These are phyloP conservation scores for Pelargonium hybrid DNA, from an alignment of 441 rosid genomes.

Conservation along the genomic window DNA sequence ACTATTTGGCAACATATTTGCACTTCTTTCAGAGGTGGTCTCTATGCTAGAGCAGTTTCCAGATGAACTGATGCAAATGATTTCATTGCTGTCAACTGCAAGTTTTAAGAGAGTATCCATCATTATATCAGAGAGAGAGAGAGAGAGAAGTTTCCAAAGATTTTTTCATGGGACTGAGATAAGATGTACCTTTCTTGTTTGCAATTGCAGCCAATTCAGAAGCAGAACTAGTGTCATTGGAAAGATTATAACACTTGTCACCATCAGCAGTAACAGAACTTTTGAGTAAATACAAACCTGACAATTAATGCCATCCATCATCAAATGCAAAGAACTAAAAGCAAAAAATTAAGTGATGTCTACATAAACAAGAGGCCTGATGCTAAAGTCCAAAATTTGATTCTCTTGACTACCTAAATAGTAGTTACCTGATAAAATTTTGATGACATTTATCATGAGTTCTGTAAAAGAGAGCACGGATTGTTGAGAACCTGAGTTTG, in stretches of 20 bases:
- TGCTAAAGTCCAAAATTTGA: neutral
- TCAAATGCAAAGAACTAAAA: conserved; percentile 18
- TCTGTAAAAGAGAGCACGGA: conserved; percentile 40
- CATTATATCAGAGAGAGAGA: conserved; percentile 5
- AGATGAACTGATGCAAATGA: conserved; percentile 47
- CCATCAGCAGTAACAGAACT: conserved; percentile 23
- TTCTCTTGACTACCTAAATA: neutral
- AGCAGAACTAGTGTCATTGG: conserved; percentile 28
- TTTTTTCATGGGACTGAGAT: conserved; percentile 14
- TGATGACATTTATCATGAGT: conserved; percentile 46
- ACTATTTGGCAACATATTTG: conserved; percentile 36
- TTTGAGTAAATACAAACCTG: conserved; percentile 46
- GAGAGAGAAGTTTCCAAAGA: neutral
- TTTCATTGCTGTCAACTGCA: conserved; percentile 46
- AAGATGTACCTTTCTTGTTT: conserved; percentile 40
- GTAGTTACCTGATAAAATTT: conserved; percentile 65
- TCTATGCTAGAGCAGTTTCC: conserved; percentile 32
- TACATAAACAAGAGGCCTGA: neutral
- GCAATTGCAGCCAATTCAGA: conserved; percentile 31
- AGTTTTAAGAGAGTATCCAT: conserved; percentile 16
- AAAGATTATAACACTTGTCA: conserved; percentile 25
- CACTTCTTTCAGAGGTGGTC: conserved; percentile 27
- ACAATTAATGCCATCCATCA: conserved; percentile 22
- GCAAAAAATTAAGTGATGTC: conserved; percentile 6
- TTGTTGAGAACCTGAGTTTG: conserved; percentile 34